Evolutionary conservation across 176 grass and related monocot genomes (phyloP).

Genomic region (Dactylis glomerata): DNA sequence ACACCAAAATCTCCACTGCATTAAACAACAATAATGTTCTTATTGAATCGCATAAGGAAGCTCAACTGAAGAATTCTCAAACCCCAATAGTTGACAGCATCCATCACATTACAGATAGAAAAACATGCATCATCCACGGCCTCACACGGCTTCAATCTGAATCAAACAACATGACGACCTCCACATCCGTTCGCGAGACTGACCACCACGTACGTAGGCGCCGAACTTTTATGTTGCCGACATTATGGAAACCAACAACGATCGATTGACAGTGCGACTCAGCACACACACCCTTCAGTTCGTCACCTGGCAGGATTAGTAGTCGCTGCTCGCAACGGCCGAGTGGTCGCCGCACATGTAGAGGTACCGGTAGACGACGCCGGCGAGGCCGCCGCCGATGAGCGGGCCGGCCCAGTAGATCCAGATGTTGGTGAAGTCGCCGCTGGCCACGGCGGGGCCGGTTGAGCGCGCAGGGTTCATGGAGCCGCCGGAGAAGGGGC

Average conservation of each 20-base stretch:
- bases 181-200: not conserved
- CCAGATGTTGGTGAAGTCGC: conserved; percentile 40
- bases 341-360: conserved; percentile 52
- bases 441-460: conserved; percentile 39
- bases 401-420: not conserved
- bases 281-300: too few relatives aligned
- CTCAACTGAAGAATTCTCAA: not conserved
- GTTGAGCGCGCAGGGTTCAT: conserved; percentile 51
- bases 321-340: conserved; percentile 36
- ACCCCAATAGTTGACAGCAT: conserved; percentile 17
- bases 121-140: conserved; percentile 12
- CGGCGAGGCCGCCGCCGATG: conserved; percentile 42
- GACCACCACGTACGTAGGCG: not conserved
- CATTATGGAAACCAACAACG: not conserved
- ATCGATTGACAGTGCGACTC: not conserved
- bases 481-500: conserved; percentile 16
- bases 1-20: not conserved
- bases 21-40: not conserved
- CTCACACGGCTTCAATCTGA: conserved; percentile 13
- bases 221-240: not conserved
- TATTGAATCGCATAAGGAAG: conserved; percentile 16
- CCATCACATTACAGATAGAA: not conserved
- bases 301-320: not conserved
- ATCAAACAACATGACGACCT: conserved; percentile 12
- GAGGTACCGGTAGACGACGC: conserved; percentile 39